phyloP scores from a whole-genome alignment of 169 alveolate species.

The Plasmodium sp. region DNA sequence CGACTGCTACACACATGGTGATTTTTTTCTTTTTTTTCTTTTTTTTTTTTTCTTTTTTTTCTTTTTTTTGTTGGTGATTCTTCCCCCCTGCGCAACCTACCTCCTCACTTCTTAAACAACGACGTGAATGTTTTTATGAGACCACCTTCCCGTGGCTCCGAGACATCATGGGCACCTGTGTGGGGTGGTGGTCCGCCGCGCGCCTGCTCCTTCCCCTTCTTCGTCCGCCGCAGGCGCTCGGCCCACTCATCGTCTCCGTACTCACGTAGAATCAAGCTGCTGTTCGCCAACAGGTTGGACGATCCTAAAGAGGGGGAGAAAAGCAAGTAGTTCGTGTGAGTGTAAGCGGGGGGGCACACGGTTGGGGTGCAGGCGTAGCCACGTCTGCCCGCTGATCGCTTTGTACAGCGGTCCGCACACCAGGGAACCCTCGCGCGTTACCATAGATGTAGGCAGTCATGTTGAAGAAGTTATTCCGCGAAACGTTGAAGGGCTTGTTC shows the following conservation, averaged over 20 bases:
- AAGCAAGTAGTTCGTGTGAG: neutral
- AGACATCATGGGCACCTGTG: neutral
- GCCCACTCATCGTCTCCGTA: slow-evolving; percentile 70
- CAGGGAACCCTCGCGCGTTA: neutral
- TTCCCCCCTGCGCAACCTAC: neutral
- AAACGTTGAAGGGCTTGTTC: slow-evolving; percentile 29
- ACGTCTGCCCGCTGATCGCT: neutral
- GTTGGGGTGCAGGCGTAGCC: neutral
- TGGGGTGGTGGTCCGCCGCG: neutral
- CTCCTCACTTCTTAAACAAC: slow-evolving; percentile 31
- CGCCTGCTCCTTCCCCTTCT: slow-evolving; percentile 12
- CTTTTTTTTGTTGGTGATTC: neutral
- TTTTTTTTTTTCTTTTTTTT: slow-evolving; percentile 2
- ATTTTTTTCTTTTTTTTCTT: neutral
- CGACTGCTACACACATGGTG: neutral
- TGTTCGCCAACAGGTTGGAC: slow-evolving; percentile 18
- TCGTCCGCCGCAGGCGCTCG: slow-evolving; percentile 24
- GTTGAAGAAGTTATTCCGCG: slow-evolving; percentile 42
- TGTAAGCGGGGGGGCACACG: neutral
- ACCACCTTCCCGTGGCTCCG: neutral
- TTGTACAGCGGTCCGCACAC: no score
- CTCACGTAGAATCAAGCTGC: slow-evolving; percentile 35
- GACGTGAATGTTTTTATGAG: slow-evolving; percentile 39
- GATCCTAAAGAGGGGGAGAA: slow-evolving; percentile 25
- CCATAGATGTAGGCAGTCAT: slow-evolving; percentile 71